These are phyloP conservation scores for Boletus sp. DNA, from an alignment of 768 basidiomycete genomes.

Conservation along the genomic window DNA sequence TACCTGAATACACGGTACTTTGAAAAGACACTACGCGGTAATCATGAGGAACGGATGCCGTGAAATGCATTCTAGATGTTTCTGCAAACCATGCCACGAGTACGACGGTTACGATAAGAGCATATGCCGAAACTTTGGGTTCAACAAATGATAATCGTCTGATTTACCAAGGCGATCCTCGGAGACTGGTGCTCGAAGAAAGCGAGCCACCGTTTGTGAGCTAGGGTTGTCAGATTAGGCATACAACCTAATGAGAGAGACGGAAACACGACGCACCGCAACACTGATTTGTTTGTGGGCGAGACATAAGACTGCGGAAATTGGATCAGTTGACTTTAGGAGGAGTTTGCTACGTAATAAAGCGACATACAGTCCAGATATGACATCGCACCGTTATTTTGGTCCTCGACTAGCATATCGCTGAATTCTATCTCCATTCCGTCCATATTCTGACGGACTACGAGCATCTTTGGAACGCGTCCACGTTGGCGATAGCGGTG, in stretches of 20 bases:
- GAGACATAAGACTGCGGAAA: slow-evolving; percentile 30
- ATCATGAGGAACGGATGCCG: background rate
- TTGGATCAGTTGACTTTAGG: background rate
- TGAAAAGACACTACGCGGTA: background rate
- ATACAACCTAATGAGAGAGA: background rate
- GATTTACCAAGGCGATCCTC: slow-evolving; percentile 34
- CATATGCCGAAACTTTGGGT: background rate
- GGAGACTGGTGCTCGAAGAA: slow-evolving; percentile 23
- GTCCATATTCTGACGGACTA: slow-evolving; percentile 92
- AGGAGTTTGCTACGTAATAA: background rate
- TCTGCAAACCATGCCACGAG: slow-evolving; percentile 3
- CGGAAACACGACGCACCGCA: slow-evolving; percentile 20
- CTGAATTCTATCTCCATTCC: slow-evolving; percentile 92
- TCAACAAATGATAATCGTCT: background rate
- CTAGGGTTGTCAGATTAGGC: slow-evolving; percentile 14
- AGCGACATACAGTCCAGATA: slow-evolving; percentile 78
- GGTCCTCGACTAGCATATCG: slow-evolving; percentile 96
- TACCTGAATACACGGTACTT: background rate
- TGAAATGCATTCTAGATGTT: slow-evolving; percentile 7
- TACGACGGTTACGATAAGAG: slow-evolving; percentile 11
- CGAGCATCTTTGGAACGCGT: slow-evolving; percentile 56
- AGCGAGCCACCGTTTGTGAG: slow-evolving; percentile 33
- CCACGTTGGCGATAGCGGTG: slow-evolving; percentile 58
- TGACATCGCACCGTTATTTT: slow-evolving; percentile 93
- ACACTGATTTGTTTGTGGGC: slow-evolving; percentile 33